Base-by-base conservation (phyloP, 495 filamentous ascomycete genomes). In the Beverwykella pulmonaria region DNA sequence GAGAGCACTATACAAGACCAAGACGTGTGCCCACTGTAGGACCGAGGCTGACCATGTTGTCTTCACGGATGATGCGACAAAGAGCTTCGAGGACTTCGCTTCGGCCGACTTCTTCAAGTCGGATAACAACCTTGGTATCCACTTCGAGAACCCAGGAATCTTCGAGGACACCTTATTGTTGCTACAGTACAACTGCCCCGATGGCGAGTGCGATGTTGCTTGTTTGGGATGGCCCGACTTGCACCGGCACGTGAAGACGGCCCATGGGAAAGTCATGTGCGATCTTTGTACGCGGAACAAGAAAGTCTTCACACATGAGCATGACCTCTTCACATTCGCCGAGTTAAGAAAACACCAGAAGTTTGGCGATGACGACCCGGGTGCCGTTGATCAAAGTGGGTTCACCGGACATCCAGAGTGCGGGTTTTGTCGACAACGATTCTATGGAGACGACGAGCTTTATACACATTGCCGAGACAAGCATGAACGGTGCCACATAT, bases 261-360 rank as follows among this genome's bases (percentile, higher is more conserved):
- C 84, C 34, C 94, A 99, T 80, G 80, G 88, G 64, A 94, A 89
- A 77, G 86, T 90, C 73, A 91, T 99, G 88, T 99, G 94, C 77
- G 92, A 97, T 76, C 83, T 98, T 17, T 99, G 94, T 76, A 93
- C 92, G 0, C 79, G 91, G 39, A 90, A 97, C 77, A 98, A 99
- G 80, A 97, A 97, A 67, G 92, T 97, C 39, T 99, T 99, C 68
- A 97, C 94, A 0, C 95, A 98, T 75, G 94, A 99, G 77, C 94
- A 99, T 73, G 91, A 91, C 23, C 82, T 99, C n/a, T 97, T 97
- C 72, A 90, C 90, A 4, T 78, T 81, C n/a, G 83, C 86, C 54
- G 90, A 93, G 69, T 78, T 98, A 41, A 85, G 87, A 53, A 91
- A 86, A 67, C 94, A 99, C 73, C 93, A 98, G 83, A 88, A 85